Evolutionary conservation across 768 basidiomycete genomes (phyloP), one percentile per base, ranked within the genome.

Genomic region (Rhodotorula diobovata): DNA sequence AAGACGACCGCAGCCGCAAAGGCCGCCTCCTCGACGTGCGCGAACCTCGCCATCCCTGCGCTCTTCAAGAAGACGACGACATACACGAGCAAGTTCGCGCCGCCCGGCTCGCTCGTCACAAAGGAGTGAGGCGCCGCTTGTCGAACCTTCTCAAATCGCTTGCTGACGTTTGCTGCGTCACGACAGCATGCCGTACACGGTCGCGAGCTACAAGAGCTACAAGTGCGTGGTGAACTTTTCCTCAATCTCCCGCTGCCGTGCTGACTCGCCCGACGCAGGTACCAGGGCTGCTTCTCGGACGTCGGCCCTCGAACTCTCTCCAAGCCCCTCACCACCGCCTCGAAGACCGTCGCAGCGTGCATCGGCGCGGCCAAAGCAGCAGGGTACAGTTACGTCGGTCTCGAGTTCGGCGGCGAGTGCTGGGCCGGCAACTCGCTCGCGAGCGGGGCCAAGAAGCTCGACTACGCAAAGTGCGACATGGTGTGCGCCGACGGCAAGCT

Each of bases 221-320:
- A 56, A 46, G 60, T 53, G 51, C 28, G 51, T n/a, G n/a, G 5
- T 16, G n/a, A n/a, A n/a, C 51, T 25, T 18, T 4, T 28, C 25
- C 48, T 25, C 25, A 6, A 10, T 50, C 25, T 25, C 48, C 6
- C 48, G 9, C 15, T 21, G 45, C 45, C 6, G 10, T 25, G 25
- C 48, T 50, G 25, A 50, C 48, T 12, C 25, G 25, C 23, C 20
- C 45, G 20, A 7, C 21, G 46, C 34, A 46, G 56, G 23, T 68
- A 68, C 35, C 23, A 56, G 12, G 67, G 67, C 4, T 68, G 67
- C 45, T 68, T 57, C 61, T n/a, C 37, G 35, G 67, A 62, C 45
- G 12, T 5, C 4, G 8, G 8, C 43, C 11, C n/a, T 0, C 59
- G 59, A n/a, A 23, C 43, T 5, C 32, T 45, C 30, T 14, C 41